Evolutionary conservation across 164 flowering plant species (phyloP), one percentile per base, ranked within the genome.

Genomic region (Macadamia tetraphylla): DNA sequence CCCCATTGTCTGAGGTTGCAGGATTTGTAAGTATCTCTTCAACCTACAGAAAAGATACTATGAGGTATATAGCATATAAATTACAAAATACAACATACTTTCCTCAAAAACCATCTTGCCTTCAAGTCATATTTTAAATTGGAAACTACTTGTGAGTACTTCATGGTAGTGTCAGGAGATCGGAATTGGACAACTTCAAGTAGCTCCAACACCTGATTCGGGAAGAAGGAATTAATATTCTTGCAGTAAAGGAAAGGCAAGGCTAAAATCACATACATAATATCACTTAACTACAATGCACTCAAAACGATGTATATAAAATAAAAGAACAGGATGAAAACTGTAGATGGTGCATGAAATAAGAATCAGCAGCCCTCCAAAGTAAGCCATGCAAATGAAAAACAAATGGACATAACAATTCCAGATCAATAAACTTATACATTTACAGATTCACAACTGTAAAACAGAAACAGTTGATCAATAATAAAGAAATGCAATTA

Each of bases 101-200:
- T 62, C 35, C 74, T 63, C 58, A n/a, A 23, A 14, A 46, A 2
- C 59, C 14, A 31, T 49, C 81, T 72, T 82, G 92, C 97, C 84
- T 81, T 80, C 74, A 76, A 66, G 40, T 84, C 81, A 71, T 76
- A 86, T 72, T 84, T 92, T 62, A 68, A 43, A 67, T 69, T 86
- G 29, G 96, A 73, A 64, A 87, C 71, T 29, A 81, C 77, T 71
- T 88, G 80, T 32, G 96, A 83, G 64, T 82, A 83, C 72, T 87
- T 88, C 78, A 81, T 64, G 9, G 75, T 55, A n/a, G 85, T 83
- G 72, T 95, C 98, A 64, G 98, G 99, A 74, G 86, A 78, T 72
- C 80, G 85, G 66, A 92, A 95, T 71, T 84, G 96, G 42, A 92
- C 68, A 63, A 95, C 83, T 67, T 90, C 97, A 79, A 95, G 99